phyloP scores from a whole-genome alignment of 2,329 filamentous ascomycete genomes.

The Hirsutella rhossiliensis region DNA sequence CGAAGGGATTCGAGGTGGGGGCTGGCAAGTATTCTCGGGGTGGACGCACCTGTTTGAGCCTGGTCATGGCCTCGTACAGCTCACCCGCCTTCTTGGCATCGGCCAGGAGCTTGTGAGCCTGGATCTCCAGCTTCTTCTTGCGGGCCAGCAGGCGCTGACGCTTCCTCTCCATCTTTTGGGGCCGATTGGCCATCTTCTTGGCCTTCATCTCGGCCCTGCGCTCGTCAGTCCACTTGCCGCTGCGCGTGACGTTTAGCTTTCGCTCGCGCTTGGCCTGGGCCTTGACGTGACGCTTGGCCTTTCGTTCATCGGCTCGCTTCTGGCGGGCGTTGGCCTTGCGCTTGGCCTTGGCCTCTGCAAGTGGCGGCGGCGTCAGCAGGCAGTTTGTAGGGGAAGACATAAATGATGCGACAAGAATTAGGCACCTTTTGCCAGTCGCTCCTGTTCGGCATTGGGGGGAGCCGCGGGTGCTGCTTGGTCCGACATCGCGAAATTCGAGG shows the following conservation, averaged over 20 bases:
- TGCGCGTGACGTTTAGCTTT: conserved; percentile 19
- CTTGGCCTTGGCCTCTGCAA: neutral
- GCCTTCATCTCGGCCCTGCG: conserved; percentile 19
- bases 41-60: conserved; percentile 6
- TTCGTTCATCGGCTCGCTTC: conserved; percentile 14
- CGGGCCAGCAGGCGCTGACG: conserved; percentile 23
- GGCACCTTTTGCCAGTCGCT: too few relatives aligned
- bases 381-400: too few relatives aligned
- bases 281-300: conserved; percentile 23
- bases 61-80: conserved; percentile 13
- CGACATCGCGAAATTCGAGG: too few relatives aligned
- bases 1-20: too few relatives aligned
- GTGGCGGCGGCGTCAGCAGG: neutral
- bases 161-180: conserved; percentile 24
- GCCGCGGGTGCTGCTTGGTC: too few relatives aligned
- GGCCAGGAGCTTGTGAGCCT: conserved; percentile 26
- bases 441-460: too few relatives aligned
- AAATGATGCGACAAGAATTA: too few relatives aligned
- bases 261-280: conserved; percentile 21
- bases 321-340: neutral
- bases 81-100: conserved; percentile 23
- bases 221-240: conserved; percentile 20
- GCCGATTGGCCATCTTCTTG: conserved; percentile 13
- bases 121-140: conserved; percentile 24
- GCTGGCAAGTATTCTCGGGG: too few relatives aligned